These are phyloP conservation scores for Acephala macrosclerotiorum DNA, from an alignment of 2,329 filamentous ascomycete species.

Conservation along the genomic window DNA sequence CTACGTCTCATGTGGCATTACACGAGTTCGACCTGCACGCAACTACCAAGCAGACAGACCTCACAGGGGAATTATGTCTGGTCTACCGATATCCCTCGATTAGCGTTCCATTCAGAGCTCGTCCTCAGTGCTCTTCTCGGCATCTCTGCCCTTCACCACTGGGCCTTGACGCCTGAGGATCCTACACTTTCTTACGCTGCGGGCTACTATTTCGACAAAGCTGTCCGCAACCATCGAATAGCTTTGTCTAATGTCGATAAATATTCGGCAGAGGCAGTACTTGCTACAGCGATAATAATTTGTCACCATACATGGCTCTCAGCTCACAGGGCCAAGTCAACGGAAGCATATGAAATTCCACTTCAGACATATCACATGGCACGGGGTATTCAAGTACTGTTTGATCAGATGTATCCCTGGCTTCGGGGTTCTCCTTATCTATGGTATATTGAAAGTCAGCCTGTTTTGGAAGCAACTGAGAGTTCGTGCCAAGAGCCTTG, in stretches of 20 bases:
- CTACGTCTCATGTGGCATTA: background rate
- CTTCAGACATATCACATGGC: conserved; percentile 31
- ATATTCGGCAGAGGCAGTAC: conserved; percentile 17
- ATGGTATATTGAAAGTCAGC: conserved; percentile 16
- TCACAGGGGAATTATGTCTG: conserved; percentile 17
- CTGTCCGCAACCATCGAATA: conserved; percentile 21
- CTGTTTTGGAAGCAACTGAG: background rate
- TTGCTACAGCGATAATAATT: conserved; percentile 29
- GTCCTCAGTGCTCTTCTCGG: conserved; percentile 30
- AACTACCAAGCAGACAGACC: conserved; percentile 18
- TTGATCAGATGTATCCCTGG: conserved; percentile 24
- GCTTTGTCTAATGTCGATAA: conserved; percentile 19
- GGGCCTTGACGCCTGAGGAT: conserved; percentile 21
- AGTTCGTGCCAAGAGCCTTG: background rate
- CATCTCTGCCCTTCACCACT: conserved; percentile 27
- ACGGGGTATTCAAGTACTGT: conserved; percentile 17
- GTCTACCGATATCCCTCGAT: conserved; percentile 29
- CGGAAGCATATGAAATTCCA: conserved; percentile 23
- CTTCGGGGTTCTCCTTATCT: conserved; percentile 12
- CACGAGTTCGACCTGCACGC: conserved; percentile 16
- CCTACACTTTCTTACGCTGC: conserved; percentile 16
- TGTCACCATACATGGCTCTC: conserved; percentile 30
- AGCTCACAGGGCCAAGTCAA: conserved; percentile 11
- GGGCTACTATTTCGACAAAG: conserved; percentile 27
- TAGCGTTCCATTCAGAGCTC: conserved; percentile 29